Conservation (phyloP, 352 stramenopile genomes). For the Globisporangium orthogonon region DNA sequence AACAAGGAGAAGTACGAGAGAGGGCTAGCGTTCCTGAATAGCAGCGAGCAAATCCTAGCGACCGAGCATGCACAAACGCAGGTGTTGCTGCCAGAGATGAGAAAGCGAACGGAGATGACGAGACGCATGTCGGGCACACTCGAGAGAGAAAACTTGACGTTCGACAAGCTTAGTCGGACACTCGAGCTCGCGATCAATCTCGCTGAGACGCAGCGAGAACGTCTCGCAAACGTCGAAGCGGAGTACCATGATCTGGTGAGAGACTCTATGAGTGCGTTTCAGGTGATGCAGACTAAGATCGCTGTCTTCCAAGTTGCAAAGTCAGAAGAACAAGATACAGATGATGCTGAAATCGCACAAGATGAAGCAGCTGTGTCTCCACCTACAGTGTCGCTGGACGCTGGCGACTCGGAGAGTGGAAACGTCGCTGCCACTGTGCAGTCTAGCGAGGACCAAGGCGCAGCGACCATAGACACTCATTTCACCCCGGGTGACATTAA, state of each 20-base stretch:
- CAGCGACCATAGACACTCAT: background rate
- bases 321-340: constrained; percentile 3
- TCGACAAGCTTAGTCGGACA: constrained; percentile 36
- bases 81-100: constrained; percentile 45
- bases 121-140: constrained; percentile 53
- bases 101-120: constrained; percentile 29
- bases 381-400: background rate
- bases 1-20: constrained; percentile 27
- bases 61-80: constrained; percentile 43
- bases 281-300: constrained; percentile 18
- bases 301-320: constrained; percentile 27
- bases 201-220: constrained; percentile 26
- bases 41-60: constrained; percentile 41
- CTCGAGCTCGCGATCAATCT: constrained; percentile 41
- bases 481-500: background rate
- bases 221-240: constrained; percentile 30
- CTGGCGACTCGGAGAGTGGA: background rate
- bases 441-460: background rate
- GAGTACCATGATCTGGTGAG: constrained; percentile 52
- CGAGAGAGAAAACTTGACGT: constrained; percentile 45
- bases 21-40: constrained; percentile 46
- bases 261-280: constrained; percentile 24
- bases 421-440: background rate
- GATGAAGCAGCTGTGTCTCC: background rate
- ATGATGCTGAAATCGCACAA: background rate